Conservation (phyloP, 768 basidiomycete genomes). For the Holtermannia corniformis region DNA sequence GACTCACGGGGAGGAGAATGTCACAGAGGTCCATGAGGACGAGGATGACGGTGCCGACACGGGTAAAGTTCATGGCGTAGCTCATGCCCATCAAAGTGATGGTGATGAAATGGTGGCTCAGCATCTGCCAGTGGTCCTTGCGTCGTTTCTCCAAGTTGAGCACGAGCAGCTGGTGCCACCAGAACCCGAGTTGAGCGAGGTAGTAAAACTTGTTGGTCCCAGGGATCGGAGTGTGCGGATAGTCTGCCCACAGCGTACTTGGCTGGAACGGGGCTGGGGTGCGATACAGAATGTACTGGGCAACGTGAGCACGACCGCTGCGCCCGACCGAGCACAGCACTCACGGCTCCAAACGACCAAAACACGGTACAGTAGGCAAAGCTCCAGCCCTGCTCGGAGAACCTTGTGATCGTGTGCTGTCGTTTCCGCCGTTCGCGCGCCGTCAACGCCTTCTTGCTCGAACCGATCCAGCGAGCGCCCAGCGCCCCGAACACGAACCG, state of each 20-base stretch:
- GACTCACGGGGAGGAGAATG: constrained; percentile 76
- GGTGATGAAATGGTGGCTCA: constrained; percentile 88
- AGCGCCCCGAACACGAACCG: constrained; percentile 69
- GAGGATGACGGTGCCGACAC: constrained; percentile 81
- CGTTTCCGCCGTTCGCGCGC: constrained; percentile 53
- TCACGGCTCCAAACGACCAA: constrained; percentile 70
- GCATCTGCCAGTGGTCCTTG: constrained; percentile 93
- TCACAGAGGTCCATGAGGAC: constrained; percentile 91
- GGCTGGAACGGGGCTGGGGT: constrained; percentile 59
- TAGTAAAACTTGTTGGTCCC: constrained; percentile 82
- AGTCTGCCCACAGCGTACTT: constrained; percentile 60
- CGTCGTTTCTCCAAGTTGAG: constrained; percentile 85
- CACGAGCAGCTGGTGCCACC: constrained; percentile 80
- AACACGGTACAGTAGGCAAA: constrained; percentile 67
- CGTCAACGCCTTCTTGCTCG: constrained; percentile 15
- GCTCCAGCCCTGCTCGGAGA: constrained; percentile 93
- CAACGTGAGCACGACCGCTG: not conserved
- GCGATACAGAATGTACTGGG: constrained; percentile 68
- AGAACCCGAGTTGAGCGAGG: constrained; percentile 74
- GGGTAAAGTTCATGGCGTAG: constrained; percentile 75
- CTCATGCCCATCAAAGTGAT: constrained; percentile 64
- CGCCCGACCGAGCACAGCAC: constrained; percentile 41
- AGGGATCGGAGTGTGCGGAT: constrained; percentile 75
- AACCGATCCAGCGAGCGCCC: constrained; percentile 60
- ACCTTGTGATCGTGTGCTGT: constrained; percentile 66